Base-by-base conservation (phyloP, 1,284 basidiomycete species). In the Hemileia vastatrix region DNA sequence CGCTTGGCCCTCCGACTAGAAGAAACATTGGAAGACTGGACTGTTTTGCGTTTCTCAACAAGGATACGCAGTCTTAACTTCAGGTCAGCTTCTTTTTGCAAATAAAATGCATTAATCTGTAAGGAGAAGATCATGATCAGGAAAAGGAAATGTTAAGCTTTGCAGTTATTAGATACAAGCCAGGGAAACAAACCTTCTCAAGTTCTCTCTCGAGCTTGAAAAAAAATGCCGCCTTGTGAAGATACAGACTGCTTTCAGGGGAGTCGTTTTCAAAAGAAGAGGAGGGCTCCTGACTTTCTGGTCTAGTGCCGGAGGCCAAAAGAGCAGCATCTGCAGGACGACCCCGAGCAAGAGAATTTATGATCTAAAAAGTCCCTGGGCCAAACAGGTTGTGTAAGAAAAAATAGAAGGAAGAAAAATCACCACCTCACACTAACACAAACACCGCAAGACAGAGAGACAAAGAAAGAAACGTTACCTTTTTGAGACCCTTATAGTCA, bases 401-500 rank as follows among this genome's bases (percentile, higher is more conserved):
- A 21, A 24, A 51, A 6, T 18, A 43, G 27, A 24, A 44, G 57
- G 43, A 45, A 27, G 50, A 23, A 8, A 24, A 15, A 31, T n/a
- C n/a, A n/a, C n/a, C n/a, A n/a, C n/a, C n/a, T n/a, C n/a, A n/a
- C n/a, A n/a, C n/a, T n/a, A n/a, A n/a, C n/a, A n/a, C n/a, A n/a
- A n/a, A n/a, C n/a, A n/a, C n/a, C n/a, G n/a, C n/a, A 24, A 11
- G 40, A 33, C 43, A 40, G 15, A 48, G 21, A 49, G 23, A 44
- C 49, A 44, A 52, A 54, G 3, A 21, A n/a, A 31, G 36, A 45
- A 57, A 15, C 24, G 55, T 18, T 57, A 59, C 57, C 50, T 94
- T 94, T 80, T 95, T 95, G 76, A 95, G 81, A 70, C 87, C 87
- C 80, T 98, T 99, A 83, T 99, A 99, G 80, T 98, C 95, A 69